Evolutionary conservation across 148 eudicot species (phyloP), one percentile per base, ranked within the genome.

Genomic region (Vaccinium macrocarpon): DNA sequence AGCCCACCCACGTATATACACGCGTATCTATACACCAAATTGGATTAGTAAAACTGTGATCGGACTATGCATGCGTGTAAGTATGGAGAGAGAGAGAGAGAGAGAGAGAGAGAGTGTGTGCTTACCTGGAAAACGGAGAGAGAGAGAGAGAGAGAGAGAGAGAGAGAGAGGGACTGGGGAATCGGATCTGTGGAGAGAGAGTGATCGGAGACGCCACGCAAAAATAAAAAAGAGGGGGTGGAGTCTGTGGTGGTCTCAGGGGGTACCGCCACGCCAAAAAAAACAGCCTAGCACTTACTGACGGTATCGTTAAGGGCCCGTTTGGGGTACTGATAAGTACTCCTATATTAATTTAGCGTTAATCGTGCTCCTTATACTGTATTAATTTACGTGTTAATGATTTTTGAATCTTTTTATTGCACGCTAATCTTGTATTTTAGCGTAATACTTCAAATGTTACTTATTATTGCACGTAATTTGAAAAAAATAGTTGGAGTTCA

Each of bases 141-240:
- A 71, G 75, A 70, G 18, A 64, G 71, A 9, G 10, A 23, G 32
- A 64, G 27, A 27, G 5, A 27, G 15, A 27, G 38, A 14, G 6
- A 29, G 74, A 12, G 74, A 27, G 75, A 70, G 18, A 64, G 71
- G 23, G 10, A 23, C 7, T 0, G 71, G 35, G 73, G 76, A 14
- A 38, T 72, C 49, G n/a, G 76, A 72, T 72, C 76, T 72, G 76
- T 15, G 76, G 72, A 25, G 72, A 66, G 75, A 29, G 46, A 12
- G 10, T 16, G 76, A 72, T 72, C 76, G 49, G 76, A 72, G 76
- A 16, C 76, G 76, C 76, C 76, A 72, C 76, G 76, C 76, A 72
- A 72, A 29, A 29, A 1, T 14, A 7, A 35, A 72, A 72, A 38
- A 18, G 38, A 42, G 16, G 3, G 50, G 21, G 50, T 2, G 49